Conservation (phyloP, 768 basidiomycete species). For the Gloeostereum incarnatum region DNA sequence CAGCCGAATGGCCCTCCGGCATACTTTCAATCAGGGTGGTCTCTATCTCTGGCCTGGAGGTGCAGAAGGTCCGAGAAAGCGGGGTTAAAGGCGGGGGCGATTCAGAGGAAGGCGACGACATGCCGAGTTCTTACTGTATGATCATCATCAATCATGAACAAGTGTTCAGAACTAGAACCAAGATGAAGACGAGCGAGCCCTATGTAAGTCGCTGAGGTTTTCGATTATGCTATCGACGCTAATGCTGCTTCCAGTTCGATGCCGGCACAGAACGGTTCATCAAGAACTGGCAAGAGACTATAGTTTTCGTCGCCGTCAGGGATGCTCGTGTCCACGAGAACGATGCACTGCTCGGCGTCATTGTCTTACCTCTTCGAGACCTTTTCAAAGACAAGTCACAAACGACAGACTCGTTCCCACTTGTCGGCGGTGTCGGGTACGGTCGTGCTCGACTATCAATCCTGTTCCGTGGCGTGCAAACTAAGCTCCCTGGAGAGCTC, state of each 20-base stretch:
- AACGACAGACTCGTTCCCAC: constrained; percentile 49
- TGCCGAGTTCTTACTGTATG: constrained; percentile 58
- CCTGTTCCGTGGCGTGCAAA: constrained; percentile 58
- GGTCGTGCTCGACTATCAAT: constrained; percentile 56
- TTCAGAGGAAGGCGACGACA: constrained; percentile 48
- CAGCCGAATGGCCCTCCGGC: constrained; percentile 55
- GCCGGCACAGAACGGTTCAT: constrained; percentile 67
- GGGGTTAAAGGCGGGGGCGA: constrained; percentile 43
- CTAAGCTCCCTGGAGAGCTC: constrained; percentile 44
- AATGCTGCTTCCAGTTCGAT: constrained; percentile 26
- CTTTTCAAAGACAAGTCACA: constrained; percentile 42
- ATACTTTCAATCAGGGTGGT: constrained; percentile 59
- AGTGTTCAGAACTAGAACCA: constrained; percentile 36
- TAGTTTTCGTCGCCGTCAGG: constrained; percentile 56
- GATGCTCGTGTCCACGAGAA: constrained; percentile 49
- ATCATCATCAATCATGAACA: constrained; percentile 32
- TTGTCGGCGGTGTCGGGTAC: constrained; percentile 63
- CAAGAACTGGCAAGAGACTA: constrained; percentile 48
- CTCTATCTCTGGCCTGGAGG: constrained; percentile 53
- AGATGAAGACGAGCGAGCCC: constrained; percentile 34
- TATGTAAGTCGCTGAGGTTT: constrained; percentile 21
- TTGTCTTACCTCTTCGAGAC: constrained; percentile 40
- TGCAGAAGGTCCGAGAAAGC: constrained; percentile 45
- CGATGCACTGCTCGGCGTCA: constrained; percentile 64
- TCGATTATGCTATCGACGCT: neutral